These are phyloP conservation scores for Zymoseptoria brevis DNA, from an alignment of 2,329 filamentous ascomycete genomes.

Conservation along the genomic window DNA sequence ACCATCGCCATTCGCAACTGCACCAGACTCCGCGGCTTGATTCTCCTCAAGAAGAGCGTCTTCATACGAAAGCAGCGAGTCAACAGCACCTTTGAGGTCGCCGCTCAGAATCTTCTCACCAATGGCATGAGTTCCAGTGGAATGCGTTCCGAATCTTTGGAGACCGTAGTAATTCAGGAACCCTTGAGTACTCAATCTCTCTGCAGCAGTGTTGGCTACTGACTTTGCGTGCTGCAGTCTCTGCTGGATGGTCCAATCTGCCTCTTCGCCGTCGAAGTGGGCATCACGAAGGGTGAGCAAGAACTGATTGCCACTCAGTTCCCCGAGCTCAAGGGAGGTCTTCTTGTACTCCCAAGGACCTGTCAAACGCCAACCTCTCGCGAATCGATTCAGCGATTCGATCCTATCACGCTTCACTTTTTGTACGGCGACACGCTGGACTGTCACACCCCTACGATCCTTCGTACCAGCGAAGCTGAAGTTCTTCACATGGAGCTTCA, in stretches of 20 bases:
- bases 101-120: constrained; percentile 76
- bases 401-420: constrained; percentile 56
- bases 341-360: constrained; percentile 76
- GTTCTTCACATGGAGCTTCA: constrained; percentile 60
- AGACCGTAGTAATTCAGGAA: constrained; percentile 98
- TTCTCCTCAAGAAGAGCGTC: constrained; percentile 52
- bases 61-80: constrained; percentile 67
- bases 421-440: constrained; percentile 67
- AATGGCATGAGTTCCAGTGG: constrained; percentile 74
- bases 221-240: constrained; percentile 41
- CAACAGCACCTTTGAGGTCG: constrained; percentile 72
- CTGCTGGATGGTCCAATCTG: constrained; percentile 22
- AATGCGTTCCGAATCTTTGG: constrained; percentile 90
- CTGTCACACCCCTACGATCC: constrained; percentile 77
- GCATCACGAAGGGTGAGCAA: constrained; percentile 85
- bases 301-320: constrained; percentile 85
- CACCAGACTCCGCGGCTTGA: constrained; percentile 31
- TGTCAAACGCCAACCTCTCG: constrained; percentile 53
- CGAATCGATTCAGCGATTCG: constrained; percentile 51
- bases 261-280: constrained; percentile 47
- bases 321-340: constrained; percentile 68
- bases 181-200: constrained; percentile 62
- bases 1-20: constrained; percentile 1
- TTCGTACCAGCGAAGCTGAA: constrained; percentile 86
- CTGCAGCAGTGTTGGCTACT: constrained; percentile 53